Conservation (phyloP, 1,284 basidiomycete species). For the Fereydounia khargensis region DNA sequence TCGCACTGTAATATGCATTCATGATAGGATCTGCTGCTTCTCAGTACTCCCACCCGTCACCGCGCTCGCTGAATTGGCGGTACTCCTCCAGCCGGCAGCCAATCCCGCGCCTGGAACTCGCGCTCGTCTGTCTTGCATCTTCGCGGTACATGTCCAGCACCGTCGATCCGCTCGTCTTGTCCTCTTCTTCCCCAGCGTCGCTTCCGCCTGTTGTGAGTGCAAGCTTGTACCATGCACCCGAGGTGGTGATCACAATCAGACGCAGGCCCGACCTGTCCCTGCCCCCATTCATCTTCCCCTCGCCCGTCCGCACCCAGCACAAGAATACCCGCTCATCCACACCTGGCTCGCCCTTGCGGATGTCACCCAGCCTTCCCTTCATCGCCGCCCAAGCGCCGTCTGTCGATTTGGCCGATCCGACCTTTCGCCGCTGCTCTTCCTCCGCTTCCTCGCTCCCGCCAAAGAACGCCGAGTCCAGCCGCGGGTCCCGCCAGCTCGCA, state of each 20-base stretch:
- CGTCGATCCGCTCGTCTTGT: slow-evolving; percentile 8
- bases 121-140: background rate
- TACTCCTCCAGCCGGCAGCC: slow-evolving; percentile 2
- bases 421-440: background rate
- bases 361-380: slow-evolving; percentile 39
- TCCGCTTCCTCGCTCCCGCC: background rate
- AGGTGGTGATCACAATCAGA: slow-evolving; percentile 43
- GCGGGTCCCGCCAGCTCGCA: slow-evolving; percentile 1
- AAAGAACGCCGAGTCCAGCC: background rate
- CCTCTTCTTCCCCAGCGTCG: background rate
- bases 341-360: slow-evolving; percentile 40
- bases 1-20: too few species aligned
- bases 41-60: slow-evolving; percentile 1
- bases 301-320: slow-evolving; percentile 18
- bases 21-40: background rate
- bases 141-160: slow-evolving; percentile 43
- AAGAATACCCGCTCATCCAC: slow-evolving; percentile 44
- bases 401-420: slow-evolving; percentile 29
- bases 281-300: too few species aligned
- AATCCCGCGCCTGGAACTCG: background rate
- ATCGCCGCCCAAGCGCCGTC: slow-evolving; percentile 49
- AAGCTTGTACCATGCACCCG: slow-evolving; percentile 46
- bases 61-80: background rate
- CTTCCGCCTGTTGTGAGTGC: slow-evolving; percentile 5
- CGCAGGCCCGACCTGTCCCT: slow-evolving; percentile 4